These are phyloP conservation scores for Pythium rishiriense DNA, from an alignment of 352 stramenopile genomes.

Conservation along the genomic window DNA sequence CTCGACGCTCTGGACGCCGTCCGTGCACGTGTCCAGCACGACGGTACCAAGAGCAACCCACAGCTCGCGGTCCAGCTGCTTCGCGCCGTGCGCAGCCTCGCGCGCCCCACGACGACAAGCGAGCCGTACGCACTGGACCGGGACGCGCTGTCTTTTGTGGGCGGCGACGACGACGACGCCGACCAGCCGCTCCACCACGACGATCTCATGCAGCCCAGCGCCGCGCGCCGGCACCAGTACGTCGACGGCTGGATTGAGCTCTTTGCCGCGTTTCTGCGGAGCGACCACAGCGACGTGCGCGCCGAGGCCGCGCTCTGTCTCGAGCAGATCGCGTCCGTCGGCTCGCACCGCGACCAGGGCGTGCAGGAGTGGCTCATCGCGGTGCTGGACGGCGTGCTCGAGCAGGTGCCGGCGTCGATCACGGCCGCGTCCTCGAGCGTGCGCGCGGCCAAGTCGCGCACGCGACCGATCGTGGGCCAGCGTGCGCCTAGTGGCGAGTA, in stretches of 20 bases:
- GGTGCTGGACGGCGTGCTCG: slow-evolving; percentile 62
- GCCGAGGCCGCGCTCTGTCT: slow-evolving; percentile 59
- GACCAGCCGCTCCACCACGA: slow-evolving; percentile 55
- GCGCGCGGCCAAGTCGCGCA: slow-evolving; percentile 57
- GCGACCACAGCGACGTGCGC: slow-evolving; percentile 45
- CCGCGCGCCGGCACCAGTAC: slow-evolving; percentile 46
- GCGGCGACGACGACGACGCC: slow-evolving; percentile 42
- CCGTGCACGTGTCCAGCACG: slow-evolving; percentile 37
- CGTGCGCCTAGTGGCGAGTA: slow-evolving; percentile 32
- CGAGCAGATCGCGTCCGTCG: slow-evolving; percentile 45
- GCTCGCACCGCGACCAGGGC: slow-evolving; percentile 52
- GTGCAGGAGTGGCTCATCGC: slow-evolving; percentile 79
- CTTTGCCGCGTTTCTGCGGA: slow-evolving; percentile 66
- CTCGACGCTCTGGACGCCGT: slow-evolving; percentile 46
- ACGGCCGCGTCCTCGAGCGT: slow-evolving; percentile 52
- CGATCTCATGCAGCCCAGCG: slow-evolving; percentile 49
- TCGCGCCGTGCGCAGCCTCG: slow-evolving; percentile 48
- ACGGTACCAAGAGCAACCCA: slow-evolving; percentile 30
- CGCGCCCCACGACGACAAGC: slow-evolving; percentile 28
- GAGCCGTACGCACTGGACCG: slow-evolving; percentile 37
- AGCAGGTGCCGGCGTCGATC: slow-evolving; percentile 53
- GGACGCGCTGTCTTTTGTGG: slow-evolving; percentile 64
- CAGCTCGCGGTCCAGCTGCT: slow-evolving; percentile 54
- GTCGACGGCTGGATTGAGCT: slow-evolving; percentile 79
- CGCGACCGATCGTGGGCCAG: slow-evolving; percentile 46